Base-by-base conservation (phyloP, 2,329 filamentous ascomycete species). In the Fusarium acutatum region DNA sequence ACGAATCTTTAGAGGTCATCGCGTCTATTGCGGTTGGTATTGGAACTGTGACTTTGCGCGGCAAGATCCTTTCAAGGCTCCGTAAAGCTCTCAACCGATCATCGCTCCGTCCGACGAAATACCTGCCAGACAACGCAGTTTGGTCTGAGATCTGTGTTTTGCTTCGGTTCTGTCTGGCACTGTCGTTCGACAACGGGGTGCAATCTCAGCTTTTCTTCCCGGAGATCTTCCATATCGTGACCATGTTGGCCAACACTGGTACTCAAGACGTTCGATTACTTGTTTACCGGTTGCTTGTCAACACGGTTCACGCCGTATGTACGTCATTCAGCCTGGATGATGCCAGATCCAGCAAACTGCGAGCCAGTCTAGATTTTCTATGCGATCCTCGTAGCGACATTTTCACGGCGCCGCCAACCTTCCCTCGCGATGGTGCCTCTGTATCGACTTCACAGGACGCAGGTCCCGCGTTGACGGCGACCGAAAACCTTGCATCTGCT, bases 61-160 rank as follows among this genome's bases (percentile, higher is more conserved):
- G 90, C 20, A 92, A 90, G 78, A 84, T 93, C 28, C 87, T 93
- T 26, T 89, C 90, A 32, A 86, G 90, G 34, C 84, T 93, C 44
- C 87, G 91, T 50, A 93, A 92, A 80, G 89, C 90, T 6, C 82
- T 93, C 52, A 92, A 92, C 75, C 86, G 90, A 65, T 91, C 90
- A 11, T 92, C 91, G 3, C 82, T 92, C 59, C 86, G 91, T 41
- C 90, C 91, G n/a, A 92, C 91, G 4, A 88, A 88, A 72, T 84
- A 88, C 58, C 83, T 93, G 4, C 88, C 90, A 14, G 91, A 93
- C 67, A 93, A 93, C 73, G 85, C 87, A 5, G 90, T 92, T 14
- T 93, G 91, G 91, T 82, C 86, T n/a, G 91, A 93, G 80, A 89
- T 93, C 34, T 92, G 90, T 77, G 86, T 92, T 50, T 82, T 93